Conservation (phyloP, 2,329 filamentous ascomycete species). For the Daldinia eschscholtzii region DNA sequence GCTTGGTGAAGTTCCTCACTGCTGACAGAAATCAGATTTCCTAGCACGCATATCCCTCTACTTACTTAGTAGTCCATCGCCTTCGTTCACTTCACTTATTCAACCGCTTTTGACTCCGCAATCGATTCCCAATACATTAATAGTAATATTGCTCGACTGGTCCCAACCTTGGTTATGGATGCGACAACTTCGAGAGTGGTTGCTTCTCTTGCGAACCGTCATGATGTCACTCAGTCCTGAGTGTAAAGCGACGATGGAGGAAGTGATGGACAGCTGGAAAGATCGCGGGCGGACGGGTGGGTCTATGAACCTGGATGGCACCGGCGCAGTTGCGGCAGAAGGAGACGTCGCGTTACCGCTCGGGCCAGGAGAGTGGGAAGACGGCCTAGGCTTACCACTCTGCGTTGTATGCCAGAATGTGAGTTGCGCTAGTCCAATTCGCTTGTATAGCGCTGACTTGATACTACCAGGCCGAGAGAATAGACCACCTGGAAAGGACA, state of each 20-base stretch:
- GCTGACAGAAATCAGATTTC: conserved; percentile 72
- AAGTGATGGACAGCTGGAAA: conserved; percentile 83
- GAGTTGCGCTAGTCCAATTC: conserved; percentile 54
- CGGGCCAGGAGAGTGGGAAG: conserved; percentile 93
- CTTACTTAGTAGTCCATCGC: conserved; percentile 86
- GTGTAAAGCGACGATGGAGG: conserved; percentile 86
- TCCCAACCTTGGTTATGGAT: conserved; percentile 93
- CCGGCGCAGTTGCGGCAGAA: conserved; percentile 69
- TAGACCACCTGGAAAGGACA: conserved; percentile 89
- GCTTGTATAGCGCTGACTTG: conserved; percentile 35
- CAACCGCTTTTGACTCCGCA: conserved; percentile 86
- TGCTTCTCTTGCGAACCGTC: conserved; percentile 83
- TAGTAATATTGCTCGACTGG: conserved; percentile 96
- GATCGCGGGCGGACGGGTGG: conserved; percentile 77
- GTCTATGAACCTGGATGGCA: conserved; percentile 72
- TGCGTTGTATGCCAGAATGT: conserved; percentile 98
- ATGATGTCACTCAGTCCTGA: conserved; percentile 79
- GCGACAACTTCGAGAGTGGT: conserved; percentile 88
- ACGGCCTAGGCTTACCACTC: conserved; percentile 85
- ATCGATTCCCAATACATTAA: conserved; percentile 85
- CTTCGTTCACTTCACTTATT: conserved; percentile 84
- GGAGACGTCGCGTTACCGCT: conserved; percentile 79
- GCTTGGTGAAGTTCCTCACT: conserved; percentile 43
- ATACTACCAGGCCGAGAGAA: conserved; percentile 77
- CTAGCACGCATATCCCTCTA: conserved; percentile 91